These are phyloP conservation scores for Pyrenochaeta sp. DNA, from an alignment of 2,329 filamentous ascomycete species.

Conservation along the genomic window DNA sequence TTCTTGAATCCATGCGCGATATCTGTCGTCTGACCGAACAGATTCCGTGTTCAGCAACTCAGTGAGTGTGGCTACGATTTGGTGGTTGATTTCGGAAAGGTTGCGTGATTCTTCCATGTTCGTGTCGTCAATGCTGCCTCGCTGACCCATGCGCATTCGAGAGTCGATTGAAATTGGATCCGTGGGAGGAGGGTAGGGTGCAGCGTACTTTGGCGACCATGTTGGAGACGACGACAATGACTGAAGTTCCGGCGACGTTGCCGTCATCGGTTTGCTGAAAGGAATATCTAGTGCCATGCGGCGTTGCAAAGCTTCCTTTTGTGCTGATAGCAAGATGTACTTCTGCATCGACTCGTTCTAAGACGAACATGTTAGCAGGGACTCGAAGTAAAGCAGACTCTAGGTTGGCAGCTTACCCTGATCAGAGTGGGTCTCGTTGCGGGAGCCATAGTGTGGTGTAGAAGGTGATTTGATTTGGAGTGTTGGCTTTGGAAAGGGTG, in stretches of 20 bases:
- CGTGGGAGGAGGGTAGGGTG: slow-evolving; percentile 31
- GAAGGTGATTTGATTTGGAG: slow-evolving; percentile 3
- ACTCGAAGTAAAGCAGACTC: background rate
- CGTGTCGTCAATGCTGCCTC: slow-evolving; percentile 39
- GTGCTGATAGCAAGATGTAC: slow-evolving; percentile 50
- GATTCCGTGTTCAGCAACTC: slow-evolving; percentile 62
- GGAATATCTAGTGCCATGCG: slow-evolving; percentile 48
- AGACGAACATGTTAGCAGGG: slow-evolving; percentile 14
- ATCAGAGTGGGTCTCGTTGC: slow-evolving; percentile 28
- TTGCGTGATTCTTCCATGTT: slow-evolving; percentile 53
- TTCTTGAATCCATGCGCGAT: slow-evolving; percentile 59
- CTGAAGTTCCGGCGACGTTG: slow-evolving; percentile 45
- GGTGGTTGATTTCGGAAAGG: slow-evolving; percentile 59
- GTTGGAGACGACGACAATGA: slow-evolving; percentile 45
- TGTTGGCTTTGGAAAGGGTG: slow-evolving; percentile 3
- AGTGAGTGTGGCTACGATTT: slow-evolving; percentile 62
- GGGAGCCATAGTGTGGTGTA: slow-evolving; percentile 20
- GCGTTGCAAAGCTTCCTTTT: slow-evolving; percentile 50
- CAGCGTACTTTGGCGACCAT: slow-evolving; percentile 29
- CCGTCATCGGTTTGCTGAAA: slow-evolving; percentile 39
- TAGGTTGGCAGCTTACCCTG: slow-evolving; percentile 23
- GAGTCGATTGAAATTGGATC: slow-evolving; percentile 32
- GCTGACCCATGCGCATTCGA: slow-evolving; percentile 16
- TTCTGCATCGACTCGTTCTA: slow-evolving; percentile 46
- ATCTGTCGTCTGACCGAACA: slow-evolving; percentile 55